phyloP scores from a whole-genome alignment of 768 basidiomycete species.

The Neoboletus brunneissimus region DNA sequence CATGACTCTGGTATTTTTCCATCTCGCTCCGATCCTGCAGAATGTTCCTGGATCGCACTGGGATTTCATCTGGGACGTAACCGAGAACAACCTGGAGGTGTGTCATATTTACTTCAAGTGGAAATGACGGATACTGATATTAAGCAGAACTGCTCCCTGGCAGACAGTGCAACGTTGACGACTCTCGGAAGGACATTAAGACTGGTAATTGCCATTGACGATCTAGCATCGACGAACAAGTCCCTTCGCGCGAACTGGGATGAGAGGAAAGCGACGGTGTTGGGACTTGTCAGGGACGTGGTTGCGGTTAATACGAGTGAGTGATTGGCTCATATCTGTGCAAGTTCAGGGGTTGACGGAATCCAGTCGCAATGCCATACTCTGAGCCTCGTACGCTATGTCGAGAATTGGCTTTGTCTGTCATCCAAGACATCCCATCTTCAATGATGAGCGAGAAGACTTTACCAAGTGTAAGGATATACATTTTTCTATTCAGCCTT shows the following conservation, averaged over 20 bases:
- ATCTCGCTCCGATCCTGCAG: slow-evolving; percentile 85
- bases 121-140: background rate
- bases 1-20: slow-evolving; percentile 69
- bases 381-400: slow-evolving; percentile 66
- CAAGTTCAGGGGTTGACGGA: background rate
- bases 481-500: background rate
- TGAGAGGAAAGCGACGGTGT: slow-evolving; percentile 47
- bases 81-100: slow-evolving; percentile 89
- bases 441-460: slow-evolving; percentile 62
- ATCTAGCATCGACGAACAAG: slow-evolving; percentile 72
- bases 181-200: slow-evolving; percentile 67
- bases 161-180: slow-evolving; percentile 56
- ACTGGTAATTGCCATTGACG: slow-evolving; percentile 65
- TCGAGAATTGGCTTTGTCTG: slow-evolving; percentile 62
- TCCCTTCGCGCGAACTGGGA: slow-evolving; percentile 67
- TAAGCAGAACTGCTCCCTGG: slow-evolving; percentile 55
- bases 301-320: slow-evolving; percentile 53
- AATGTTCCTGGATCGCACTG: slow-evolving; percentile 85
- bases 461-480: slow-evolving; percentile 52
- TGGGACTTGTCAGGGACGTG: slow-evolving; percentile 61
- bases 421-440: slow-evolving; percentile 64
- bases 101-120: slow-evolving; percentile 11
- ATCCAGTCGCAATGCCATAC: slow-evolving; percentile 16
- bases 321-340: slow-evolving; percentile 14
- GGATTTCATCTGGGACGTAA: slow-evolving; percentile 86